Evolutionary conservation across 768 basidiomycete genomes (phyloP).

Genomic region (Piloderma croceum): DNA sequence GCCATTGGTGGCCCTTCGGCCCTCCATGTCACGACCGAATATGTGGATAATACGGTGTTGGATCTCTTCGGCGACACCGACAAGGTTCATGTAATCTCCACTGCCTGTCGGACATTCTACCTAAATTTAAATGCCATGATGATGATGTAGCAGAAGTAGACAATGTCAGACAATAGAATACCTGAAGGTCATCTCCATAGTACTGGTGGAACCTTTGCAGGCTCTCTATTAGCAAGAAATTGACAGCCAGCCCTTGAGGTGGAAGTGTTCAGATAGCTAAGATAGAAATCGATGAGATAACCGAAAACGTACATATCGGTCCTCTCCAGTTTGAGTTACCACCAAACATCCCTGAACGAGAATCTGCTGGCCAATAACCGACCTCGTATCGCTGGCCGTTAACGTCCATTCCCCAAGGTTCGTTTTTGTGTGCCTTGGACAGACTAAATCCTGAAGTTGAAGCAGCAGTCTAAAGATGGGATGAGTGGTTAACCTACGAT

Average conservation of each 20-base stretch:
- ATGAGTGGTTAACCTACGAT: constrained; percentile 67
- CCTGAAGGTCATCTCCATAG: constrained; percentile 86
- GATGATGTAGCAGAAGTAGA: constrained; percentile 1
- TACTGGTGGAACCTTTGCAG: constrained; percentile 97
- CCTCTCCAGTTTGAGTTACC: constrained; percentile 98
- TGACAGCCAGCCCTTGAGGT: constrained; percentile 82
- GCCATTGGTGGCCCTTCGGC: constrained; percentile 87
- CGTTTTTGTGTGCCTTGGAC: constrained; percentile 84
- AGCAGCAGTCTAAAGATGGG: neutral
- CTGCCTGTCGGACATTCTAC: constrained; percentile 96
- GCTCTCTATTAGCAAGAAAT: constrained; percentile 93
- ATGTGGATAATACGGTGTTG: constrained; percentile 99
- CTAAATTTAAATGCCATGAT: constrained; percentile 19
- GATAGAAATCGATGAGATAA: neutral
- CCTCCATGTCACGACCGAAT: constrained; percentile 87
- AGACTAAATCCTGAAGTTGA: constrained; percentile 51
- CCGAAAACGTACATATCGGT: constrained; percentile 59
- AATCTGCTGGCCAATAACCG: constrained; percentile 97
- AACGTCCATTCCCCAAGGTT: constrained; percentile 94
- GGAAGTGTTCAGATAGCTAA: constrained; percentile 3
- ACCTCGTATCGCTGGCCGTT: constrained; percentile 90
- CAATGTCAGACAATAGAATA: constrained; percentile 12
- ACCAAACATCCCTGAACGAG: constrained; percentile 95
- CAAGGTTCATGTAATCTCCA: constrained; percentile 97
- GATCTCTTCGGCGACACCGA: constrained; percentile 91